phyloP scores from a whole-genome alignment of 257 asterid species.

The Nyctanthes arbortristis region DNA sequence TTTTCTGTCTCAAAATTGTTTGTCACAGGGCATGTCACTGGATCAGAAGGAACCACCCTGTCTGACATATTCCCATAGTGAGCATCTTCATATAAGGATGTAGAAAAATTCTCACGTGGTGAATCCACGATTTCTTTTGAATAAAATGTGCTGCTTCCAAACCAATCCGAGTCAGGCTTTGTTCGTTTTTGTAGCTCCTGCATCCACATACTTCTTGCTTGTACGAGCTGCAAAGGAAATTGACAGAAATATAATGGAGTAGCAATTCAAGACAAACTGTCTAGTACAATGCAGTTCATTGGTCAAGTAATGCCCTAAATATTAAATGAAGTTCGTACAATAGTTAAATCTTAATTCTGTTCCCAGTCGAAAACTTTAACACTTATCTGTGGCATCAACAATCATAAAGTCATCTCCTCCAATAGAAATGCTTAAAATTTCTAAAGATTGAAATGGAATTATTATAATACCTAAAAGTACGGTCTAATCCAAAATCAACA shows the following conservation, averaged over 20 bases:
- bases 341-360: neutral
- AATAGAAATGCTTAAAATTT: conserved; percentile 3
- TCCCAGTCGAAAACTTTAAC: neutral
- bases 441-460: conserved; percentile 1
- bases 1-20: conserved; percentile 52
- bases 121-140: conserved; percentile 46
- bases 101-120: conserved; percentile 40
- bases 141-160: conserved; percentile 43
- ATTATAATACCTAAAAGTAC: neutral
- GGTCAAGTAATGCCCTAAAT: conserved; percentile 8
- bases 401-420: neutral
- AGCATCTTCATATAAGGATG: conserved; percentile 42
- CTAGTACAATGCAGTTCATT: neutral
- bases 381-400: neutral
- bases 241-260: conserved; percentile 10
- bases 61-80: conserved; percentile 34
- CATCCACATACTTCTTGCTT: conserved; percentile 92
- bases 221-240: conserved; percentile 52
- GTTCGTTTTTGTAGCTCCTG: conserved; percentile 80
- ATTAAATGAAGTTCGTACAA: neutral
- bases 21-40: conserved; percentile 33
- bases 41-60: conserved; percentile 37
- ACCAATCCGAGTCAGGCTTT: conserved; percentile 64
- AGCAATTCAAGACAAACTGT: neutral
- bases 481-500: neutral